These are phyloP conservation scores for Chlorophyllum brunneum DNA, from an alignment of 768 basidiomycete species.

Conservation along the genomic window DNA sequence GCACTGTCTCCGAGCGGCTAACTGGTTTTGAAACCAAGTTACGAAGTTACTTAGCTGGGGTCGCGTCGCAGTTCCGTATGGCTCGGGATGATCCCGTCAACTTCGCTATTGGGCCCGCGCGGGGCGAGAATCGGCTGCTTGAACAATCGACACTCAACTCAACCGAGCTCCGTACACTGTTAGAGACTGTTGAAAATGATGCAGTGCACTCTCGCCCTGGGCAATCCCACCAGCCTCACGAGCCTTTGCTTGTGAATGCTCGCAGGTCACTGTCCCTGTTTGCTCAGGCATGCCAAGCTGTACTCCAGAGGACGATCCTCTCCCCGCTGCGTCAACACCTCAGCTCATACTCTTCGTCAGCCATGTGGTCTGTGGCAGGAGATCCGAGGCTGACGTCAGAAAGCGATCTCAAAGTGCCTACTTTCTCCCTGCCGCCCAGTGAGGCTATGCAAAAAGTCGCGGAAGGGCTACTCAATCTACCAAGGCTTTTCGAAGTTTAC, in stretches of 20 bases:
- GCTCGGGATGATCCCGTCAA: constrained; percentile 51
- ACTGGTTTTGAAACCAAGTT: constrained; percentile 67
- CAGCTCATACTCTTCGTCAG: constrained; percentile 58
- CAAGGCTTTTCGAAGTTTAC: constrained; percentile 91
- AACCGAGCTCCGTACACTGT: constrained; percentile 60
- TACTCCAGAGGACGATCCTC: constrained; percentile 80
- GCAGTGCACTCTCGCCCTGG: constrained; percentile 18
- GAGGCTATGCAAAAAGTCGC: constrained; percentile 85
- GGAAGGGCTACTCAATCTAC: constrained; percentile 92
- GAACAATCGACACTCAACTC: constrained; percentile 86
- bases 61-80: constrained; percentile 56
- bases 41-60: constrained; percentile 51
- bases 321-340: constrained; percentile 78
- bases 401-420: constrained; percentile 70
- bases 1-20: constrained; percentile 67
- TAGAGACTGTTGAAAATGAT: constrained; percentile 51
- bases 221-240: constrained; percentile 21
- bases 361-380: constrained; percentile 59
- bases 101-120: constrained; percentile 53
- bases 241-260: constrained; percentile 50
- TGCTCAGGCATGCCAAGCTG: constrained; percentile 69
- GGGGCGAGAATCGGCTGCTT: constrained; percentile 70
- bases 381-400: constrained; percentile 43
- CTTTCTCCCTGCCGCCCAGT: constrained; percentile 90
- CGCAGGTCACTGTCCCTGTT: constrained; percentile 57